These are phyloP conservation scores for Phytophthora cryptogea DNA, from an alignment of 352 stramenopile genomes.

Conservation along the genomic window DNA sequence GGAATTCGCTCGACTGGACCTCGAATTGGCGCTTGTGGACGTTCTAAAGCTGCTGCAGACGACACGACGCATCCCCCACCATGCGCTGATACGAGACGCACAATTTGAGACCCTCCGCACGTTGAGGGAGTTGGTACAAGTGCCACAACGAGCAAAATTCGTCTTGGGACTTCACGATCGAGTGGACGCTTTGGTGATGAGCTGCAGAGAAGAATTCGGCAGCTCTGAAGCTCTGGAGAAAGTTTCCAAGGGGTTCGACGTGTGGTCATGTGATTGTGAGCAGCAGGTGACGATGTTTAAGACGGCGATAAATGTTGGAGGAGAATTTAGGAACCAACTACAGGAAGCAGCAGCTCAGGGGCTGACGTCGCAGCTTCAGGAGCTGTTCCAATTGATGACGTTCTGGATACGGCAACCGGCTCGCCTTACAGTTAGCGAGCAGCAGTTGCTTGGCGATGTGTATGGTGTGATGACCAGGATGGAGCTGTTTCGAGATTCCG, in stretches of 20 bases:
- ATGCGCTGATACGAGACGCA: neutral
- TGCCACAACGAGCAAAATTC: conserved; percentile 30
- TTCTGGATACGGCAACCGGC: conserved; percentile 22
- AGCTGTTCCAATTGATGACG: conserved; percentile 13
- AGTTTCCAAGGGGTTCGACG: conserved; percentile 1
- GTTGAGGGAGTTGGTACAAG: conserved; percentile 20
- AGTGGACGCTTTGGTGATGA: conserved; percentile 18
- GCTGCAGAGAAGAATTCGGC: conserved; percentile 1
- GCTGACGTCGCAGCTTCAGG: conserved; percentile 8
- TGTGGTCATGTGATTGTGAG: conserved; percentile 12
- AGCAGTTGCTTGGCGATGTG: conserved; percentile 9
- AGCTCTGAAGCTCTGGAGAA: neutral
- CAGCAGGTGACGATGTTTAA: conserved; percentile 13
- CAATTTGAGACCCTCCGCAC: conserved; percentile 5
- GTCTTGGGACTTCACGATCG: conserved; percentile 27
- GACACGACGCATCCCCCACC: neutral
- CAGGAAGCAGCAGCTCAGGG: conserved; percentile 1
- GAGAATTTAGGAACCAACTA: conserved; percentile 3
- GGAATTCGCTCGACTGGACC: conserved; percentile 10
- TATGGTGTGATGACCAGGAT: conserved; percentile 10
- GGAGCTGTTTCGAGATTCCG: conserved; percentile 5
- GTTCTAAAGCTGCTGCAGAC: conserved; percentile 18
- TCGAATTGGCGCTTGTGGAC: conserved; percentile 13
- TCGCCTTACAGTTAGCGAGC: conserved; percentile 17
- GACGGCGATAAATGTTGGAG: neutral